Conservation (phyloP, 2,329 filamentous ascomycete species). For the Leptoxyphium fumago region DNA sequence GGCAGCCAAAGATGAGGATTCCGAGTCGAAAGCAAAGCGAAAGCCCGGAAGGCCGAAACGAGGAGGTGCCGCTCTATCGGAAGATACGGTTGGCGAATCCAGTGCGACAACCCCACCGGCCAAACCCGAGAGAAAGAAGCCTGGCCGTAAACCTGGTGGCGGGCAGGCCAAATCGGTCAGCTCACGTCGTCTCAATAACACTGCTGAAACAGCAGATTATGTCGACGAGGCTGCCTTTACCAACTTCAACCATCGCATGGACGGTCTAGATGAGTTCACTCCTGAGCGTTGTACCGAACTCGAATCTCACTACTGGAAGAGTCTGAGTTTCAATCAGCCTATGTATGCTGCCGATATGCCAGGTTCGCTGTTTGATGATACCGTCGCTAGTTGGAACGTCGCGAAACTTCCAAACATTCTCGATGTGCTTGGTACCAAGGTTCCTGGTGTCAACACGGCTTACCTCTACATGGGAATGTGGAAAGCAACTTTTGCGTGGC, state of each 20-base stretch:
- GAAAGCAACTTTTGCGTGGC: slow-evolving; percentile 99
- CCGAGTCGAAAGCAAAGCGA: slow-evolving; percentile 29
- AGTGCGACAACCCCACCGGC: slow-evolving; percentile 32
- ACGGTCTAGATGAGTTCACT: slow-evolving; percentile 72
- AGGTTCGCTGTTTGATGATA: slow-evolving; percentile 83
- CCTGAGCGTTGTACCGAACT: slow-evolving; percentile 86
- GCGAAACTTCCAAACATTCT: slow-evolving; percentile 87
- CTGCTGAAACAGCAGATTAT: slow-evolving; percentile 59
- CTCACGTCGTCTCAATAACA: slow-evolving; percentile 74
- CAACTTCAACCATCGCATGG: slow-evolving; percentile 79
- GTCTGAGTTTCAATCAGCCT: slow-evolving; percentile 82
- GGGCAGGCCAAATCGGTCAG: slow-evolving; percentile 60
- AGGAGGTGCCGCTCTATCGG: slow-evolving; percentile 19
- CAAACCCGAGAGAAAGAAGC: slow-evolving; percentile 25
- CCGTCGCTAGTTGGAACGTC: slow-evolving; percentile 76
- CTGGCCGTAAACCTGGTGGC: slow-evolving; percentile 35
- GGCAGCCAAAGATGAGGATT: slow-evolving; percentile 13
- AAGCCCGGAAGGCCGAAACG: slow-evolving; percentile 32
- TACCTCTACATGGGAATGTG: slow-evolving; percentile 98
- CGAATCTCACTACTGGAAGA: slow-evolving; percentile 94
- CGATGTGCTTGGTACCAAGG: slow-evolving; percentile 85
- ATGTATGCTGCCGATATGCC: slow-evolving; percentile 96
- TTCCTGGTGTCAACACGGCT: slow-evolving; percentile 93
- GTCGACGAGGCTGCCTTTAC: slow-evolving; percentile 85
- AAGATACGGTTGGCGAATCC: slow-evolving; percentile 12